Evolutionary conservation across 2,329 filamentous ascomycete species (phyloP), one percentile per base, ranked within the genome.

Genomic region (Fusarium anguioides): DNA sequence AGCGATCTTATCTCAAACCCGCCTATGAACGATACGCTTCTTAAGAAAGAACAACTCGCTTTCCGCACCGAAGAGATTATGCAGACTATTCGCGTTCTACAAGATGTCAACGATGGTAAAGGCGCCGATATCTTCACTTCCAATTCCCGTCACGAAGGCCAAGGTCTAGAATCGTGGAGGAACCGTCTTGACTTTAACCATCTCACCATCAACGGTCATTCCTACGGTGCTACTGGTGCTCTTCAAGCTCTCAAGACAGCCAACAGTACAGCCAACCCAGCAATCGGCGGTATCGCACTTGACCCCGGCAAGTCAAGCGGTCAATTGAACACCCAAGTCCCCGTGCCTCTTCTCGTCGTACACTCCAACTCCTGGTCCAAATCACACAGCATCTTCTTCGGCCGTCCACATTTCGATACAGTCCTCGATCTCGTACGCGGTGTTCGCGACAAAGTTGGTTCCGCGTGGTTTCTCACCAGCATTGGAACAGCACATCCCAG

Each of bases 251-350:
- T 90, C n/a, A 84, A 84, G 49, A 80, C 78, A 33, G 83, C 71
- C 23, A 67, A 72, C 36, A 64, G 62, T 4, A 66, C 64, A 6
- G 67, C 44, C 56, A 80, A 60, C 68, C 72, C 54, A 0, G 83
- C 89, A 62, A 80, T 82, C 2, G 87, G 84, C 5, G 88, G 82
- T 20, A 84, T 91, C 60, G 82, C 87, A 47, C 81, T 91, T 27
- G 89, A 91, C 73, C 89, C 89, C 0, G 89, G 89, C 50, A 91
- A 91, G 75, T 78, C 79, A 3, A 88, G 84, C 63, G 89, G 89
- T 1, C 85, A 81, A 0, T 79, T 91, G 12, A 91, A 91, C 76
- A 74, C 80, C 58, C 81, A 89, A 37, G 81, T 90, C 62, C 71
- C 80, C 27, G 84, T 89, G 2, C 88, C 89, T 2, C 74, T 88